Evolutionary conservation across 345 rosid species (phyloP).

Genomic region (Populus deltoides): DNA sequence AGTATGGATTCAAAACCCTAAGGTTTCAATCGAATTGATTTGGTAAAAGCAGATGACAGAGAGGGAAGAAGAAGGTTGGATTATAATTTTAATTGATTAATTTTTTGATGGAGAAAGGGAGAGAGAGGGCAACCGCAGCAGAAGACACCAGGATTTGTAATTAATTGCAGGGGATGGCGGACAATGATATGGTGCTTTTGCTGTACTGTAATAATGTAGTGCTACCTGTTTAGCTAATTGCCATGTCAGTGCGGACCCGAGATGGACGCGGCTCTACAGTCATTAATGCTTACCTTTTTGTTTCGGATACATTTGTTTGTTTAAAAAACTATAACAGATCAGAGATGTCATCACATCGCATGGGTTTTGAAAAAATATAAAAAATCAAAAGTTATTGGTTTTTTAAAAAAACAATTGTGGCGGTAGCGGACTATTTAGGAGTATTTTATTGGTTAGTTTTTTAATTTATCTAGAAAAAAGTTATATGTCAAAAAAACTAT

Average conservation of each 20-base stretch:
- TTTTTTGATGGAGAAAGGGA: not conserved
- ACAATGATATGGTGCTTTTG: not conserved
- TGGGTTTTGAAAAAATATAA: not conserved
- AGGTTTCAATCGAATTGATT: constrained; percentile 1
- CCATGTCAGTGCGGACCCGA: not conserved
- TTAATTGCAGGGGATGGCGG: not conserved
- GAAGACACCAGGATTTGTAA: not conserved
- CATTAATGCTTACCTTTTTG: too few species aligned
- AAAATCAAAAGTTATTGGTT: not conserved
- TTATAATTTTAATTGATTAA: not conserved
- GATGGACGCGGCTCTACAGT: not conserved
- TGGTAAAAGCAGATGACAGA: not conserved
- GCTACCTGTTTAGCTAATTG: not conserved
- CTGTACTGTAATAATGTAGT: not conserved
- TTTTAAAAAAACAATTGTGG: too few species aligned
- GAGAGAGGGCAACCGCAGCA: not conserved
- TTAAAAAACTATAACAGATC: too few species aligned
- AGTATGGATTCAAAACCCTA: not conserved
- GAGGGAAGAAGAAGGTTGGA: not conserved
- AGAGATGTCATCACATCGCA: not conserved
- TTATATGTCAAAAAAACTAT: too few species aligned
- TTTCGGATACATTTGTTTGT: not conserved
- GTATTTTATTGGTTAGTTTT: too few species aligned
- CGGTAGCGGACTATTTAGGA: too few species aligned
- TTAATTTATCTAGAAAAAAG: too few species aligned